Evolutionary conservation across 495 filamentous ascomycete genomes (phyloP).

Genomic region (Chaetomidium leptoderma): DNA sequence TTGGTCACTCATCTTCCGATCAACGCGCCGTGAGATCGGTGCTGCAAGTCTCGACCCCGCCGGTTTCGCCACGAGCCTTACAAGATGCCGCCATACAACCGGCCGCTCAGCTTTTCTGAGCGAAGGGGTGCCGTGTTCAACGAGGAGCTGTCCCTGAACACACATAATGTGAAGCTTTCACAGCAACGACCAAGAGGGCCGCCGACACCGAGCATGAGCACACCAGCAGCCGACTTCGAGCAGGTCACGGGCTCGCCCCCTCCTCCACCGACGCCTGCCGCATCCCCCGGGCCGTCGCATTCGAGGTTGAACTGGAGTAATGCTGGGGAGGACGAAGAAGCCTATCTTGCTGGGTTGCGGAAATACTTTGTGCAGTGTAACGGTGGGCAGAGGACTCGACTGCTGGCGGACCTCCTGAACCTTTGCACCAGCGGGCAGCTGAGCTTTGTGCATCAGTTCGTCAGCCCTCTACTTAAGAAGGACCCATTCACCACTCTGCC

Average conservation of each 20-base stretch:
- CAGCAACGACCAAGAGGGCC: conserved; percentile 47
- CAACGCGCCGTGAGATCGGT: neutral
- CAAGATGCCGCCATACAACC: conserved; percentile 40
- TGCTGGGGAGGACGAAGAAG: conserved; percentile 49
- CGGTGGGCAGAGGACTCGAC: conserved; percentile 50
- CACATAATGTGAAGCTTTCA: conserved; percentile 44
- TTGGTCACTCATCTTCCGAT: neutral
- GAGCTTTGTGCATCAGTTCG: conserved; percentile 90
- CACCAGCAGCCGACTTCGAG: conserved; percentile 53
- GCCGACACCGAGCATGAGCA: conserved; percentile 55
- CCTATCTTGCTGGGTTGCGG: conserved; percentile 46
- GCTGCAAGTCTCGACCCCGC: neutral
- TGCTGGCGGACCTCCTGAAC: conserved; percentile 80
- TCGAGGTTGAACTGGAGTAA: conserved; percentile 51
- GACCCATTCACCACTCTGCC: conserved; percentile 88
- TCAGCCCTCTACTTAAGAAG: conserved; percentile 87
- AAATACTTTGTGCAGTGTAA: conserved; percentile 50
- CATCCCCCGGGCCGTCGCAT: conserved; percentile 52
- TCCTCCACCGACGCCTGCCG: conserved; percentile 54
- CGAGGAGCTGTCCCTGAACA: conserved; percentile 45
- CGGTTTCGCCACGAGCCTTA: neutral
- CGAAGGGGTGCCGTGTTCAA: conserved; percentile 41
- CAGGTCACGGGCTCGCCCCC: conserved; percentile 52
- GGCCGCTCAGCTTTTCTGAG: conserved; percentile 42
- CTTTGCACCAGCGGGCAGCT: conserved; percentile 90